A percentile compares a stretch with the other conserved stretches of the same genome.
Conservation (phyloP, 2,329 filamentous ascomycete species). For the Cryphonectria nitschkei region DNA sequence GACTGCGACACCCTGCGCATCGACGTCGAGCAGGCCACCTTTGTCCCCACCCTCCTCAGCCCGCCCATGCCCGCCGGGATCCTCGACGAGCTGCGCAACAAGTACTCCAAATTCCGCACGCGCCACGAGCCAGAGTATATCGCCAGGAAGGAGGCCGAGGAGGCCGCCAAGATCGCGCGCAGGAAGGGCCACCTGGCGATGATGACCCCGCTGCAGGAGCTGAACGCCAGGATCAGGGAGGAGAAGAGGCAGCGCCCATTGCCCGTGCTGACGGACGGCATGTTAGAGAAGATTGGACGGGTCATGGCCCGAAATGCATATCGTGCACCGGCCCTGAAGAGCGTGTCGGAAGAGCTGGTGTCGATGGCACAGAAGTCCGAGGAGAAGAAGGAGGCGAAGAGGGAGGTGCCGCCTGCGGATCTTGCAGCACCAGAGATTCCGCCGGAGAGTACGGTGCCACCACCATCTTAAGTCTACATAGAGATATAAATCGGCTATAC, state of each 20-base stretch:
- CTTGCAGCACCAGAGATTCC: background rate
- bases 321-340: conserved; percentile 43
- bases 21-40: conserved; percentile 75
- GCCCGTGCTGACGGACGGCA: conserved; percentile 59
- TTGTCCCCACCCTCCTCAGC: conserved; percentile 74
- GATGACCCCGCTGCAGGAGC: conserved; percentile 62
- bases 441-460: conserved; percentile 4
- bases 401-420: conserved; percentile 1
- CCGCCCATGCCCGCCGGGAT: conserved; percentile 80
- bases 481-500: conserved; percentile 4
- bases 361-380: background rate
- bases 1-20: conserved; percentile 74
- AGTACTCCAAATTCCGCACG: conserved; percentile 80
- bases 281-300: conserved; percentile 65
- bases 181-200: conserved; percentile 44
- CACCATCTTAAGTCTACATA: conserved; percentile 16
- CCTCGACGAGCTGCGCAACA: conserved; percentile 83
- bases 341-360: background rate
- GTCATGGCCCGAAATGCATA: conserved; percentile 61
- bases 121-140: conserved; percentile 78
- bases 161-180: conserved; percentile 42
- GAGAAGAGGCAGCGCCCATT: conserved; percentile 56
- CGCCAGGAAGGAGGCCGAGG: conserved; percentile 47
- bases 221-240: conserved; percentile 58
- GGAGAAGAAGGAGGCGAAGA: conserved; percentile 2